Base-by-base conservation (phyloP, 225 moss, liverwort and hornwort species). In the Physcomitrium patens region DNA sequence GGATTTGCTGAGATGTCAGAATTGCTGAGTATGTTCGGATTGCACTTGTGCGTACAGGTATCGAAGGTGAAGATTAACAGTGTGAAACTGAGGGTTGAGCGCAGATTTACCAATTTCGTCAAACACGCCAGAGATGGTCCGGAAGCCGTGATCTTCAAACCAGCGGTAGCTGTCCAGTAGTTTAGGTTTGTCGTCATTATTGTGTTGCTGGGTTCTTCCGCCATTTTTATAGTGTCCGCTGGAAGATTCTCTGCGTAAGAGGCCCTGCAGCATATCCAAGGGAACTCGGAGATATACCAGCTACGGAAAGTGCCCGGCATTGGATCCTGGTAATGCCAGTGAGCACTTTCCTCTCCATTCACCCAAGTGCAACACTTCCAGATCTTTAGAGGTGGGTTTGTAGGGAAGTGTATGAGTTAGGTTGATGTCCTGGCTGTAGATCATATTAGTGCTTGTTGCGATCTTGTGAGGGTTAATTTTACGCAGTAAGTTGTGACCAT, bases 121-220 rank as follows among this genome's bases (percentile, higher is more conserved):
- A 58, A 46, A 60, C 16, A 84, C 22, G 83, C 81, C 1, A 24
- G 3, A 24, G 83, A 86, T 42, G 83, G 83, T 0, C 3, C 0
- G 14, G 0, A 0, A 8, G 26, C 18, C 22, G 75, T 37, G 15
- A 0, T 41, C n/a, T 10, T 56, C 26, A 44, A 24, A 27, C 83
- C 76, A 9, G 65, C 72, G 57, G 1, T 53, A 19, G 13, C 60
- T 50, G 73, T 76, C 31, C 12, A 57, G 51, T 1, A 75, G 1
- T 84, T 81, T 37, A 27, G 69, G 37, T 48, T 81, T 51, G 26
- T n/a, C 46, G 24, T 86, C 17, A 37, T 37, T 37, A 37, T 65
- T 8, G 70, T 67, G 49, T 61, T 86, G 66, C 73, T 84, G 43
- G 27, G 50, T 52, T 84, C 84, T 63, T 86, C 86, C 14, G 1